Evolutionary conservation across 1,139 yeast genomes (phyloP).

Genomic region (Saccharomyces hybrid): DNA sequence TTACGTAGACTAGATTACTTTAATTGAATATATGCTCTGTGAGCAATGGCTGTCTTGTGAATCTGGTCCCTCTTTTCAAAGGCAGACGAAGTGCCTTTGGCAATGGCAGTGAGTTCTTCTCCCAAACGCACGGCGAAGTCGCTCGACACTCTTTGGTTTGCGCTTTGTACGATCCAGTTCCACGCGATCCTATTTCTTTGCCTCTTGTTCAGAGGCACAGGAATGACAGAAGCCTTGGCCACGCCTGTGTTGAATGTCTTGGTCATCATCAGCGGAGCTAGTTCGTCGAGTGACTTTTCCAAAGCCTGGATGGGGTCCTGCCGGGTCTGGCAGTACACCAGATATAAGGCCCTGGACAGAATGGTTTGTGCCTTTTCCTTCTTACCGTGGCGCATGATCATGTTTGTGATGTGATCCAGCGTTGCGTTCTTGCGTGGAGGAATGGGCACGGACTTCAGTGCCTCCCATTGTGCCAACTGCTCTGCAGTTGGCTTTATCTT

Average conservation of each 20-base stretch:
- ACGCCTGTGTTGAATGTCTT: constrained; percentile 76
- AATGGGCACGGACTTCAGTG: constrained; percentile 44
- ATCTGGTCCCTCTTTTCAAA: constrained; percentile 75
- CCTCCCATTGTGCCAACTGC: constrained; percentile 51
- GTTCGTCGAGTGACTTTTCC: constrained; percentile 64
- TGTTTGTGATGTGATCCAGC: constrained; percentile 69
- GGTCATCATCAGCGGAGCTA: constrained; percentile 80
- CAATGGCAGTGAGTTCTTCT: constrained; percentile 77
- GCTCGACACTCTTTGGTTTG: constrained; percentile 67
- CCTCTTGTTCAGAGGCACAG: constrained; percentile 73
- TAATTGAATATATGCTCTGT: constrained; percentile 62
- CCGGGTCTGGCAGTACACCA: constrained; percentile 40
- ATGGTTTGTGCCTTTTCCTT: constrained; percentile 73
- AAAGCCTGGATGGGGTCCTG: constrained; percentile 69
- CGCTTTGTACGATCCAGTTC: constrained; percentile 82
- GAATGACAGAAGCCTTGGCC: constrained; percentile 75
- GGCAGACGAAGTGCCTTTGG: constrained; percentile 73
- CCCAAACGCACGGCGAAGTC: constrained; percentile 84
- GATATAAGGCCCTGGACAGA: constrained; percentile 70
- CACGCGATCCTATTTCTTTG: constrained; percentile 85
- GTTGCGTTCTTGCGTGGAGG: constrained; percentile 64
- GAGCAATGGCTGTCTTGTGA: constrained; percentile 79
- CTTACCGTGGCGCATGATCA: constrained; percentile 90
- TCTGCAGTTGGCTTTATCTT: constrained; percentile 43
- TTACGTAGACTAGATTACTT: constrained; percentile 27